Conservation (phyloP, 2,329 filamentous ascomycete genomes). For the Phialocephala sp. region DNA sequence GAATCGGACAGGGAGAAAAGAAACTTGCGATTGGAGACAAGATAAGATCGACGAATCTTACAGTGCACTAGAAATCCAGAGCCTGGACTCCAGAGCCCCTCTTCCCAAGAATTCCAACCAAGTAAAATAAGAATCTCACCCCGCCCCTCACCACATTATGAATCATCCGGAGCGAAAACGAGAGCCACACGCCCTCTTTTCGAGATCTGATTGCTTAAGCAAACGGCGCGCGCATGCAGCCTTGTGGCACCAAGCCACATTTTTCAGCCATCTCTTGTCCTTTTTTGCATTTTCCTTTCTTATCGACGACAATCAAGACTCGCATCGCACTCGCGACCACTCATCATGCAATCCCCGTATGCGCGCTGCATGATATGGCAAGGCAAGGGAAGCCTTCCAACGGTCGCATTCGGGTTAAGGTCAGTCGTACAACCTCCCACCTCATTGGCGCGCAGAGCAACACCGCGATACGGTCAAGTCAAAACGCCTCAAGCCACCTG, state of each 20-base stretch:
- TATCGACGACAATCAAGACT: neutral
- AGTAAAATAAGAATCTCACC: slow-evolving; percentile 1
- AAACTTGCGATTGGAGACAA: neutral
- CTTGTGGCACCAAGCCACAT: slow-evolving; percentile 6
- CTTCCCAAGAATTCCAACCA: neutral
- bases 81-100: neutral
- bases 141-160: neutral
- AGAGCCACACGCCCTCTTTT: neutral
- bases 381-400: neutral
- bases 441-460: too few species aligned
- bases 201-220: too few species aligned
- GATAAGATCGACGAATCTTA: neutral
- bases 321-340: neutral
- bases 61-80: neutral
- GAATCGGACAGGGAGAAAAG: neutral
- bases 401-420: neutral
- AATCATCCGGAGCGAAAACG: neutral
- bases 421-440: too few species aligned
- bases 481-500: slow-evolving; percentile 1
- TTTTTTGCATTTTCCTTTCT: neutral
- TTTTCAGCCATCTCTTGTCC: neutral
- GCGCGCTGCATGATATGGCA: too few species aligned
- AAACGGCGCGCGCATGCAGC: neutral
- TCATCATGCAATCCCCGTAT: neutral
- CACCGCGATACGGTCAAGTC: too few species aligned